These are phyloP conservation scores for Chaetomiaceae sp. DNA, from an alignment of 2,329 filamentous ascomycete genomes.

Conservation along the genomic window DNA sequence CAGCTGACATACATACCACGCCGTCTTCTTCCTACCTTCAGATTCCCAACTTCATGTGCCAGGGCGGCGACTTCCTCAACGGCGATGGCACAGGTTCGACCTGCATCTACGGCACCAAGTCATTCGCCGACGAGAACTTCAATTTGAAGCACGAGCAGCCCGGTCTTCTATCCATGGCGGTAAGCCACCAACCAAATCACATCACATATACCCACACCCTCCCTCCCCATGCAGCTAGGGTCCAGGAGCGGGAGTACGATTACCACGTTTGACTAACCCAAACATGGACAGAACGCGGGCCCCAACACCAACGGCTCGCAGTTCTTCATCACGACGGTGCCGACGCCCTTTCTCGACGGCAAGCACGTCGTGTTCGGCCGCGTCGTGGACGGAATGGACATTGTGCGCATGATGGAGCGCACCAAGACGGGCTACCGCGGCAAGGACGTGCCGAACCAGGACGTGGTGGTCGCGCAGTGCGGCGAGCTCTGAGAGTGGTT, in stretches of 20 bases:
- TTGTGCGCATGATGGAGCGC: slow-evolving; percentile 87
- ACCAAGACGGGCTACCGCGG: slow-evolving; percentile 70
- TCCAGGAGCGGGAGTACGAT: no score
- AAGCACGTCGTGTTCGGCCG: slow-evolving; percentile 96
- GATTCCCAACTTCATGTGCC: slow-evolving; percentile 97
- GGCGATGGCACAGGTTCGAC: slow-evolving; percentile 86
- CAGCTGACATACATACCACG: not conserved
- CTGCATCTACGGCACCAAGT: slow-evolving; percentile 78
- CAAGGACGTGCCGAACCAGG: slow-evolving; percentile 76
- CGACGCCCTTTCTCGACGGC: slow-evolving; percentile 79
- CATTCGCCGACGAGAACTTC: slow-evolving; percentile 91
- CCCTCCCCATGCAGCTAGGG: no score
- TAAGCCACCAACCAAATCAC: no score
- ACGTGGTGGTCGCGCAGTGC: slow-evolving; percentile 78
- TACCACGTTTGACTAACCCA: not conserved
- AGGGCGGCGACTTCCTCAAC: slow-evolving; percentile 92
- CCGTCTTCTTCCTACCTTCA: slow-evolving; percentile 33
- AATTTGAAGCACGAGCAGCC: slow-evolving; percentile 67
- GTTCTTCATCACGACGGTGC: slow-evolving; percentile 92
- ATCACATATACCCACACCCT: no score
- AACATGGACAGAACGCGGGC: slow-evolving; percentile 65
- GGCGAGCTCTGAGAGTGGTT: slow-evolving; percentile 83
- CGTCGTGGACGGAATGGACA: slow-evolving; percentile 83
- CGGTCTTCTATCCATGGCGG: slow-evolving; percentile 88
- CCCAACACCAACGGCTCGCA: slow-evolving; percentile 91